Evolutionary conservation across 108 stramenopile species (phyloP).

Genomic region (Pseudonitzschia multistriata): DNA sequence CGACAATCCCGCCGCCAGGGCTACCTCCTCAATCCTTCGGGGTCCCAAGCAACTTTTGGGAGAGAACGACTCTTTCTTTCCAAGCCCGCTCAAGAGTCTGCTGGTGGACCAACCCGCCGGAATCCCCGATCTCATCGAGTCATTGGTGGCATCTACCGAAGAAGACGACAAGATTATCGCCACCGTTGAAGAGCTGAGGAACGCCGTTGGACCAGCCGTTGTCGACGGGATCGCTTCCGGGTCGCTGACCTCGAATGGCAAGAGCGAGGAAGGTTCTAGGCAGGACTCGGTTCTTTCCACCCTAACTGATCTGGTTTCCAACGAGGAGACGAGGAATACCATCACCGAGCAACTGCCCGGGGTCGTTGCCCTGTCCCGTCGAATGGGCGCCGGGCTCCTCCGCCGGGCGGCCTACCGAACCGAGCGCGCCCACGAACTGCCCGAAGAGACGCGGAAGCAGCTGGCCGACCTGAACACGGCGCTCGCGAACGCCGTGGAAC

Average conservation of each 20-base stretch:
- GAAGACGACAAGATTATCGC: slow-evolving; percentile 65
- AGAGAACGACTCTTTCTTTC: slow-evolving; percentile 40
- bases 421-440: slow-evolving; percentile 46
- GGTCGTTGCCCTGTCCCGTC: slow-evolving; percentile 48
- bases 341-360: slow-evolving; percentile 60
- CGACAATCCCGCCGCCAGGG: slow-evolving; percentile 60
- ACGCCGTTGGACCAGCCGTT: slow-evolving; percentile 35
- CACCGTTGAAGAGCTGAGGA: slow-evolving; percentile 53
- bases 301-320: slow-evolving; percentile 37
- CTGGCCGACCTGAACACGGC: slow-evolving; percentile 54
- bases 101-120: slow-evolving; percentile 59
- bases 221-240: slow-evolving; percentile 8
- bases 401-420: slow-evolving; percentile 73
- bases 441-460: slow-evolving; percentile 47
- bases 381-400: slow-evolving; percentile 65
- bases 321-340: slow-evolving; percentile 46
- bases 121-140: slow-evolving; percentile 59
- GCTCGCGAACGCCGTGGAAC: slow-evolving; percentile 58
- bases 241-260: neutral
- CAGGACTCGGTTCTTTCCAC: slow-evolving; percentile 32
- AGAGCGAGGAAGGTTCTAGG: neutral
- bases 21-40: slow-evolving; percentile 42
- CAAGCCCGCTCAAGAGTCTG: slow-evolving; percentile 44
- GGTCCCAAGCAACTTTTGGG: slow-evolving; percentile 44
- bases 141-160: slow-evolving; percentile 42